Evolutionary conservation across 2,329 filamentous ascomycete species (phyloP), one percentile per base, ranked within the genome.

Genomic region (Aureobasidium subglaciale): DNA sequence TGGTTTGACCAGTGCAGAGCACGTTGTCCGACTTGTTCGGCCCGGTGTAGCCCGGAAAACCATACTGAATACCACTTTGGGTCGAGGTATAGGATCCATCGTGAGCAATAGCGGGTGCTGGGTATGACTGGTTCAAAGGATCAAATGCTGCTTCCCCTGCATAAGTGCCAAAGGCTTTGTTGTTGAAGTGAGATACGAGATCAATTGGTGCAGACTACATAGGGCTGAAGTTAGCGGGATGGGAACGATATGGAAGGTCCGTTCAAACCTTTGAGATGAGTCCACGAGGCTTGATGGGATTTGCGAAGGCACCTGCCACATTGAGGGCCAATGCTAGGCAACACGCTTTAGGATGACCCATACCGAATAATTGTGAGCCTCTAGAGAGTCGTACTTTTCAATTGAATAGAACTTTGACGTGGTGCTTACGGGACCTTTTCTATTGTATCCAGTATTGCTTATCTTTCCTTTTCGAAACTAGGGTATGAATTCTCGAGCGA

Each of bases 101-200:
- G 22, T 62, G 55, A 13, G 57, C 58, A 4, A 71, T 45, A 15
- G 60, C 58, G 2, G 69, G 66, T 11, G 65, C 65, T 6, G 74
- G 73, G 56, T 73, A 45, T 4, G 42, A 45, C 16, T 45, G 42
- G 16, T 45, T 45, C 13, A 45, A n/a, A 27, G 25, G 8, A 77
- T 78, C 73, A 56, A 78, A 76, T n/a, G 71, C 65, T 1, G 75
- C 71, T 60, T 78, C 73, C 2, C 74, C 74, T 0, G 75, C 71
- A 11, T 66, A 65, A 0, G 68, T 67, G 3, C 74, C 74, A 57
- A 78, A 77, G 1, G 66, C 75, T 55, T 75, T 75, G 61, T 78
- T 78, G 65, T 78, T 77, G 64, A 73, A 75, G 38, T 69, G 68
- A 0, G 63, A 16, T 0, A 65, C 62, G 20, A 77, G 61, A 11